Conservation (phyloP, 2,329 filamentous ascomycete species). For the Pseudophaeomoniella oleicola region DNA sequence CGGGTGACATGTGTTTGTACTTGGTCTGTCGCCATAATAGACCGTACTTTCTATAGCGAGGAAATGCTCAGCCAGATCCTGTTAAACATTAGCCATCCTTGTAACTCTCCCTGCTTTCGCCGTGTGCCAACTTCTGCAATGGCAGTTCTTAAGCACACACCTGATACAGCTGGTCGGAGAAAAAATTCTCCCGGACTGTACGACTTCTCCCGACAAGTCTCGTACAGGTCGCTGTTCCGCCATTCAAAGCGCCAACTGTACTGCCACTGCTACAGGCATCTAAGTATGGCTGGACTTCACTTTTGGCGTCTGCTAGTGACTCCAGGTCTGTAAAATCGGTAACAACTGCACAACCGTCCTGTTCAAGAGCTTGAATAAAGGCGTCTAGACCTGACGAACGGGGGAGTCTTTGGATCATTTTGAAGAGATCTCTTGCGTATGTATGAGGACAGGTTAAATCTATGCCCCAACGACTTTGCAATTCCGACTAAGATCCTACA, state of each 20-base stretch:
- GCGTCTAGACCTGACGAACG: background rate
- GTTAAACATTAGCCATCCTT: background rate
- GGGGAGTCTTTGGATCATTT: background rate
- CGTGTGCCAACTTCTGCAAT: no score
- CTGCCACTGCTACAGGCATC: slow-evolving; percentile 12
- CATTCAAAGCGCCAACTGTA: slow-evolving; percentile 16
- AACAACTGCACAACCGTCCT: slow-evolving; percentile 20
- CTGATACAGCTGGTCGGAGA: slow-evolving; percentile 17
- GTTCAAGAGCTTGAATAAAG: slow-evolving; percentile 19
- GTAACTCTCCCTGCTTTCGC: background rate
- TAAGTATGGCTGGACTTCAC: slow-evolving; percentile 15
- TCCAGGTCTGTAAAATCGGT: slow-evolving; percentile 16
- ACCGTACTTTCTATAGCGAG: slow-evolving; percentile 19
- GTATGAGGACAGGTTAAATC: no score
- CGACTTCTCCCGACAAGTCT: slow-evolving; percentile 19
- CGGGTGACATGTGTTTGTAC: slow-evolving; percentile 18
- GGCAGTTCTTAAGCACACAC: slow-evolving; percentile 7
- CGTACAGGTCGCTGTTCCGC: slow-evolving; percentile 21
- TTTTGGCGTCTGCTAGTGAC: slow-evolving; percentile 14
- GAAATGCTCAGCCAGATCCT: slow-evolving; percentile 20
- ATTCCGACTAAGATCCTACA: no score
- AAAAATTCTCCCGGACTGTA: slow-evolving; percentile 22
- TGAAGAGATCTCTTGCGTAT: no score
- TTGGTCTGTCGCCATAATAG: slow-evolving; percentile 17
- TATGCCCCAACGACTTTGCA: no score